Evolutionary conservation across 169 alveolate genomes (phyloP).

Genomic region (Besnoitia besnoiti): DNA sequence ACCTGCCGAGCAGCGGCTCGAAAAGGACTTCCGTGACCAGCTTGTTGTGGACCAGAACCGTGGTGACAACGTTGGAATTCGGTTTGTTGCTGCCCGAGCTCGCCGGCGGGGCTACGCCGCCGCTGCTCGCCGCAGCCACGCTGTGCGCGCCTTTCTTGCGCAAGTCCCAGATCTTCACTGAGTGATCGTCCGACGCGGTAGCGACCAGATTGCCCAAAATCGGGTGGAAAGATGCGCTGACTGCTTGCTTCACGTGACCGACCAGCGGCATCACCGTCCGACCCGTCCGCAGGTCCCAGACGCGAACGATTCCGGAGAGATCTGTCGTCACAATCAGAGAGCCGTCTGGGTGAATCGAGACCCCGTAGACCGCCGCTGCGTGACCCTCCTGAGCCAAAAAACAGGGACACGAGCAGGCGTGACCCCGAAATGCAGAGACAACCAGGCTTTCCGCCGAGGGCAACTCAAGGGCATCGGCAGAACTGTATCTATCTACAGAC

Average conservation of each 20-base stretch:
- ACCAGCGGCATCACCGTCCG: constrained; percentile 78
- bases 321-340: constrained; percentile 90
- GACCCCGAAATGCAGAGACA: too few species aligned
- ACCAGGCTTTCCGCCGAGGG: too few species aligned
- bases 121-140: background rate
- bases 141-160: constrained; percentile 70
- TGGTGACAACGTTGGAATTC: background rate
- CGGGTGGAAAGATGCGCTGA: constrained; percentile 78
- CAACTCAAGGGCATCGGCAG: too few species aligned
- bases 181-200: constrained; percentile 89
- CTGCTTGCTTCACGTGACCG: constrained; percentile 84
- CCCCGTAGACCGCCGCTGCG: constrained; percentile 79
- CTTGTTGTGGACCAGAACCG: constrained; percentile 66
- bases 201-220: constrained; percentile 81
- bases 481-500: too few species aligned
- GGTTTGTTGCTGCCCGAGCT: background rate
- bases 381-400: constrained; percentile 65
- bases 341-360: constrained; percentile 89
- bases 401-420: background rate
- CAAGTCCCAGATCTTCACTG: constrained; percentile 90
- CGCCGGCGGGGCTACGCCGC: background rate
- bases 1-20: constrained; percentile 66
- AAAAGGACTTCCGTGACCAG: constrained; percentile 56
- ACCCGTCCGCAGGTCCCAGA: constrained; percentile 92
- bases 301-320: constrained; percentile 83